phyloP scores from a whole-genome alignment of 2,329 filamentous ascomycete genomes.

The Graphium sp. region DNA sequence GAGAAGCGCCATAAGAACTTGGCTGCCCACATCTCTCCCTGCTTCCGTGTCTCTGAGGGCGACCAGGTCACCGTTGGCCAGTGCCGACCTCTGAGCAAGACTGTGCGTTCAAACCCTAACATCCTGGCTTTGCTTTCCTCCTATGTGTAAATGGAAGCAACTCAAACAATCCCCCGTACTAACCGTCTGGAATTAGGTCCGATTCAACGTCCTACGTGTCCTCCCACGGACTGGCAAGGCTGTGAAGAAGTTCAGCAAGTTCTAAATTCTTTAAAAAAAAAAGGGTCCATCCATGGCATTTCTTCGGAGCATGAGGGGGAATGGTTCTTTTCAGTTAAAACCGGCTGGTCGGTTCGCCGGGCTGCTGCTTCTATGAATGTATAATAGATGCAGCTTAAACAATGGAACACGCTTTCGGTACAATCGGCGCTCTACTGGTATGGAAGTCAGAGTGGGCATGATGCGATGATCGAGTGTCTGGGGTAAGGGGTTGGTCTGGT shows the following conservation, averaged over 20 bases:
- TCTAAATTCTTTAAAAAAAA: conserved; percentile 43
- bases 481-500: no score
- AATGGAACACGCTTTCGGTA: conserved; percentile 7
- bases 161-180: conserved; percentile 4
- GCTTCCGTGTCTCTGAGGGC: conserved; percentile 99
- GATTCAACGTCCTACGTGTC: conserved; percentile 99
- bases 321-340: conserved; percentile 18
- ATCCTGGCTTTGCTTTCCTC: not conserved
- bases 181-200: no score
- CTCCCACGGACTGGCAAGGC: conserved; percentile 93
- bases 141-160: conserved; percentile 1
- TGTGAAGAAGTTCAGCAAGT: conserved; percentile 98
- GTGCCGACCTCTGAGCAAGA: conserved; percentile 99
- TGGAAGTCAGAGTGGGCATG: no score
- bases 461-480: no score
- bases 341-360: conserved; percentile 9
- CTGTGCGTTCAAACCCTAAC: conserved; percentile 47
- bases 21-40: conserved; percentile 93
- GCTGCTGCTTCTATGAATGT: conserved; percentile 17
- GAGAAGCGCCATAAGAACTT: conserved; percentile 99
- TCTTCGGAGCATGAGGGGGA: conserved; percentile 25
- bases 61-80: conserved; percentile 99
- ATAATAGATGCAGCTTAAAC: conserved; percentile 21
- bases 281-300: conserved; percentile 30
- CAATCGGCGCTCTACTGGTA: conserved; percentile 1